Base-by-base conservation (phyloP, 2,329 filamentous ascomycete genomes). In the Fusarium tricinctum region DNA sequence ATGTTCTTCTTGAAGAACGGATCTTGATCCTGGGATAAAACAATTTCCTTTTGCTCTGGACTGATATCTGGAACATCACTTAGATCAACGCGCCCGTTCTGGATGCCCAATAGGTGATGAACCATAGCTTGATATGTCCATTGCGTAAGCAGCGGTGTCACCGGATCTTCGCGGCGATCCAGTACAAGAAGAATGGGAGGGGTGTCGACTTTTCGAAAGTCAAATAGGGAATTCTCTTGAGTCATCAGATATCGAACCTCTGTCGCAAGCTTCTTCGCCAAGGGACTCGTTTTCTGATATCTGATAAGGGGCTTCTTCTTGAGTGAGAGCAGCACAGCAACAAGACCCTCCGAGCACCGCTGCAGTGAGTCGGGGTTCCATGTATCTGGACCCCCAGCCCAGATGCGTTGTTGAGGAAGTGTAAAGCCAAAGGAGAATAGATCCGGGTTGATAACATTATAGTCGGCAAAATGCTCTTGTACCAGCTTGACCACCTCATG, bases 121-220 rank as follows among this genome's bases (percentile, higher is more conserved):
- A 99, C 96, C 94, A 99, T 99, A n/a, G 96, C 96, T 80, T 99
- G 96, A 76, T 99, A 99, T 26, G 96, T 99, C 96, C 96, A 99
- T 78, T 99, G 96, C 4, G 94, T 97, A 48, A 99, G 85, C 13
- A 99, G 83, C 0, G 96, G 96, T 5, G 96, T 99, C 50, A 98
- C 92, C 0, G 96, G 95, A 74, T 99, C 96, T 76, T 97, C 94
- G 78, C 96, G 88, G 42, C 96, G 89, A 79, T 99, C 96, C 30
- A 99, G 81, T 54, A 99, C 88, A 33, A 99, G 85, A 15, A 99
- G 84, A 72, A 99, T 94, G 0, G 97, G 96, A 10, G 95, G 92
- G 1, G 96, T 99, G 78, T 99, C 96, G 52, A 94, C 91, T 78
- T 93, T 94, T 68, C 95, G 88, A 78, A 99, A 99, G 78, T 98